Evolutionary conservation across 1,139 yeast genomes (phyloP), one percentile per base, ranked within the genome.

Genomic region (Yamadazyma taylorii): DNA sequence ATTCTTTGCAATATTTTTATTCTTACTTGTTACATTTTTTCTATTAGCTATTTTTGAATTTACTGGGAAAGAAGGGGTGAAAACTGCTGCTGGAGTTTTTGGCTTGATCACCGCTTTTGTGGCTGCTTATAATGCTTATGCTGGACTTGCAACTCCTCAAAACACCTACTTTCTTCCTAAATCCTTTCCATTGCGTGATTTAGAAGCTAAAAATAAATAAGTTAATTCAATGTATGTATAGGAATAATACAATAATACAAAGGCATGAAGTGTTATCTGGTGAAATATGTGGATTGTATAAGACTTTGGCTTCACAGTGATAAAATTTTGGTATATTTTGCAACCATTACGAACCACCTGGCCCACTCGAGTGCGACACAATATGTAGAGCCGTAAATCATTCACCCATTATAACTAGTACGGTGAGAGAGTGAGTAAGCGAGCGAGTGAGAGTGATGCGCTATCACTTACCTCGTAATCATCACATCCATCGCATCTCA

Each of bases 81-180:
- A 73, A 42, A 79, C 69, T 52, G 95, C 92, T 15, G 96, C 81
- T 29, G 96, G 96, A 47, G 82, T 82, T 23, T 65, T 85, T 42
- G 96, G 96, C 29, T 56, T 88, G 11, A 59, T 87, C 25, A 81
- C 90, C 26, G 86, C 96, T 1, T 78, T 85, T 50, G 59, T 78
- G 37, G 95, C 95, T 11, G 88, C 92, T 90, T 88, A 87, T 58
- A 85, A 86, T 58, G 96, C 96, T 6, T 85, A 78, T 52, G 94
- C 95, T n/a, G 96, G 95, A 79, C 61, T 88, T 38, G 86, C 94
- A 35, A 85, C 75, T 47, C 65, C 63, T 52, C 85, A 78, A 60
- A 88, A 84, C 65, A 69, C 87, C 26, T 86, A 84, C 61, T 41
- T 86, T 39, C 65, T 75, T 21, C 72, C 81, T 35, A 73, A 69